Evolutionary conservation across 2,329 filamentous ascomycete genomes (phyloP), one percentile per base, ranked within the genome.

Genomic region (Emergomyces orientalis): DNA sequence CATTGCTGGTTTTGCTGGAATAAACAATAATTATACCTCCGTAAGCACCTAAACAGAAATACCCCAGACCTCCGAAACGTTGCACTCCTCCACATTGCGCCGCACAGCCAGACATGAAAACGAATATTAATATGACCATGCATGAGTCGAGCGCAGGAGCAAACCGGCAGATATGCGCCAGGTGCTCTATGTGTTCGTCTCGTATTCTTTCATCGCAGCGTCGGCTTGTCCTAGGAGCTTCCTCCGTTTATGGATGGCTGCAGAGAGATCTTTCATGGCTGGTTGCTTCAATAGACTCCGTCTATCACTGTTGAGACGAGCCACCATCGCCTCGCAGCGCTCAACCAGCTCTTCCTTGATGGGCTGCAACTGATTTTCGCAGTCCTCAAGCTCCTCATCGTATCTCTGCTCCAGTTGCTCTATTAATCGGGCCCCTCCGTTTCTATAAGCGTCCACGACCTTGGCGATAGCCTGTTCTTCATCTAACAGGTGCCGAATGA

Each of bases 401-500:
- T 81, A 79, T 6, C 70, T 70, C 59, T 74, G 63, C 56, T 77
- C 72, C 22, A 82, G 69, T 25, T 76, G 69, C 41, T 78, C 70
- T 9, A 83, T 68, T 25, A 82, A 66, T n/a, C 69, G 71, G 64
- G 75, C 65, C 52, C 77, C 79, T 59, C 79, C 77, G 37, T 73
- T 69, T 43, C 71, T 73, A 65, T 79, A 83, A 30, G 74, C 75
- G 8, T 76, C 72, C 3, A 81, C 67, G 32, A 81, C 76, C 34
- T 78, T 73, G 3, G 69, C 70, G 32, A 81, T 73, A 0, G 76
- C 77, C 3, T 73, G 73, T 66, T 81, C 80, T 54, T 78, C 75
- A n/a, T 77, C 74, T 9, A 80, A 72, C 22, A 84, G 73, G 62
- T 81, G 75, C 1, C 69, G 74, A 9, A 78, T 67, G 11, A 83